Base-by-base conservation (phyloP, 352 stramenopile genomes). In the Lagenidium sp. region DNA sequence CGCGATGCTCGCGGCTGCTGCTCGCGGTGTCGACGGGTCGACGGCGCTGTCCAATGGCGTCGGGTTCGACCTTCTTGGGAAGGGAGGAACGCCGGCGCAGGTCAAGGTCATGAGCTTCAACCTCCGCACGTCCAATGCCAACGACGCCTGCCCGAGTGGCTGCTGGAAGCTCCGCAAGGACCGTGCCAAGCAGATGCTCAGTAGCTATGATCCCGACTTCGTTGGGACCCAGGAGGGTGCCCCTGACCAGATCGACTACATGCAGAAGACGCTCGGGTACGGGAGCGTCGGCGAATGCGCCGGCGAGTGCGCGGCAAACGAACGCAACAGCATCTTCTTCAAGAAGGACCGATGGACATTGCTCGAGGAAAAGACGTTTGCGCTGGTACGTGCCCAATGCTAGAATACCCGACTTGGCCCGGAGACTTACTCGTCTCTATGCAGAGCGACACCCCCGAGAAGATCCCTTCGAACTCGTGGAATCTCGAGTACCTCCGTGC, bases 61-160 rank as follows among this genome's bases (percentile, higher is more conserved):
- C n/a, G n/a, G n/a, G n/a, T n/a, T n/a, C n/a, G n/a, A n/a, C n/a
- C n/a, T n/a, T n/a, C n/a, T n/a, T n/a, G n/a, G n/a, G n/a, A n/a
- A n/a, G n/a, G n/a, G n/a, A n/a, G n/a, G n/a, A n/a, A n/a, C n/a
- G n/a, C 37, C 22, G 16, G 11, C 38, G 30, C 3, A 18, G 2
- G 40, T 82, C 38, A 76, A 76, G 28, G 61, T 84, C 22, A 84
- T 84, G 71, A 84, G 63, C 43, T 82, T 87, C 45, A 87, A 87
- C 31, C 30, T 87, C 24, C 71, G 75, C 37, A 87, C 75, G 31
- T 72, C 71, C 13, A 48, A 75, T 11, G 75, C 75, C 12, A 75
- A 68, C 10, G 71, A 87, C 19, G 60, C 72, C 6, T 88, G 72
- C 41, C 68, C 70, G 0, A 53, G 43, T 21, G 76, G 76, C n/a